Percentiles rank a stretch among this genome's conserved stretches.
These are phyloP conservation scores for Globisporangium middletonii DNA, from an alignment of 352 stramenopile species.

Conservation along the genomic window DNA sequence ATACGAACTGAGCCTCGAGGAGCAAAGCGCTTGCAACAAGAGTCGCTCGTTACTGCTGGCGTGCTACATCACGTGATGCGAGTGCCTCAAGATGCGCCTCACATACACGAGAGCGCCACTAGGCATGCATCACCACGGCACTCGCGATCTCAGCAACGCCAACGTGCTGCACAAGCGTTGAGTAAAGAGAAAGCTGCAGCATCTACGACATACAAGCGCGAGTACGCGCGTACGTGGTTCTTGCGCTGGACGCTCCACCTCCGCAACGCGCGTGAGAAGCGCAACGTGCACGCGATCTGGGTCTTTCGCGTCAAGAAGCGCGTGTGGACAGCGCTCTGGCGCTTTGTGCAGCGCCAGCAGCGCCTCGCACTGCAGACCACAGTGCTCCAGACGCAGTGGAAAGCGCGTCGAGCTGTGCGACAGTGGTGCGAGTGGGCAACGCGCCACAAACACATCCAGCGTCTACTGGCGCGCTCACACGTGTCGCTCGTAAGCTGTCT, in stretches of 20 bases:
- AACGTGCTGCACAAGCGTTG: not conserved
- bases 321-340: constrained; percentile 12
- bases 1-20: too few relatives aligned
- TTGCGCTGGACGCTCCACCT: constrained; percentile 25
- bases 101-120: too few relatives aligned
- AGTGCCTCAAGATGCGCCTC: too few relatives aligned
- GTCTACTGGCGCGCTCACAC: not conserved
- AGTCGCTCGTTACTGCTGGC: too few relatives aligned
- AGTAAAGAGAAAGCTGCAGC: not conserved
- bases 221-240: constrained; percentile 17
- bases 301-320: constrained; percentile 19
- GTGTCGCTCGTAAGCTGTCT: constrained; percentile 18
- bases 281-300: constrained; percentile 9
- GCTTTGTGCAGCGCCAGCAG: constrained; percentile 6
- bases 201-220: not conserved
- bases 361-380: constrained; percentile 5
- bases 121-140: too few relatives aligned
- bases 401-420: not conserved
- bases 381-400: constrained; percentile 8
- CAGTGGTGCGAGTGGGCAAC: constrained; percentile 7
- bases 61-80: too few relatives aligned
- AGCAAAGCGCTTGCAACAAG: too few relatives aligned
- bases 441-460: not conserved
- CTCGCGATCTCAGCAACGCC: too few relatives aligned
- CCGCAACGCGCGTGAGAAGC: constrained; percentile 9